These are phyloP conservation scores for Macrocybe gigantea DNA, from an alignment of 768 basidiomycete genomes.

Conservation along the genomic window DNA sequence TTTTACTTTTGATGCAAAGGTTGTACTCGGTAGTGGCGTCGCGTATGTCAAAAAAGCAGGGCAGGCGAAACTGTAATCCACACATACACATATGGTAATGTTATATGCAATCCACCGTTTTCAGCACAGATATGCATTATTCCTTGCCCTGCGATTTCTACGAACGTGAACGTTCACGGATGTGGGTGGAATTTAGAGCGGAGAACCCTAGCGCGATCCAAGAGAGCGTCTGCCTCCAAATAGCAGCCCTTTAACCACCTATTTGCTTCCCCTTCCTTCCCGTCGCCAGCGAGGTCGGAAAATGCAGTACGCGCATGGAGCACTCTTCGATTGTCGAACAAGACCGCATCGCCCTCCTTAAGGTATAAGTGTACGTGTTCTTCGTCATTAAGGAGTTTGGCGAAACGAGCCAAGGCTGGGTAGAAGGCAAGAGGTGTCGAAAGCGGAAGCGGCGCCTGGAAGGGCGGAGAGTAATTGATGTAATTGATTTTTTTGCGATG, in stretches of 20 bases:
- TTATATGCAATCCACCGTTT: no score
- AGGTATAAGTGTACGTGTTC: constrained; percentile 61
- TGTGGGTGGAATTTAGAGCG: constrained; percentile 21
- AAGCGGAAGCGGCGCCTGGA: constrained; percentile 75
- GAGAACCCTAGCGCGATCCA: constrained; percentile 55
- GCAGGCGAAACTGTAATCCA: constrained; percentile 18
- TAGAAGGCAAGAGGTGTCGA: constrained; percentile 54
- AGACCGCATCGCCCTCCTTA: constrained; percentile 75
- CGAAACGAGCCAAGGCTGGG: constrained; percentile 56
- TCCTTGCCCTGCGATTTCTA: no score
- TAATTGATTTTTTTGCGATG: constrained; percentile 36
- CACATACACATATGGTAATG: no score
- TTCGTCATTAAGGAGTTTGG: constrained; percentile 46
- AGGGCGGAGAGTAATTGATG: constrained; percentile 93
- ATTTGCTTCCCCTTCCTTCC: constrained; percentile 43
- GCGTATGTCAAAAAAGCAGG: constrained; percentile 53
- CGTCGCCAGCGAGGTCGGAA: constrained; percentile 28
- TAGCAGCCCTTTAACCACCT: constrained; percentile 92
- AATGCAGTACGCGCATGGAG: constrained; percentile 87
- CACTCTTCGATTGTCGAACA: constrained; percentile 91
- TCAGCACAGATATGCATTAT: no score
- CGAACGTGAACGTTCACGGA: neutral
- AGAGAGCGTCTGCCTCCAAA: constrained; percentile 59
- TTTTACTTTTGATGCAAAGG: constrained; percentile 16
- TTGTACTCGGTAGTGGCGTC: constrained; percentile 54